Conservation (phyloP, 495 filamentous ascomycete species). For the Penicillium lagena region DNA sequence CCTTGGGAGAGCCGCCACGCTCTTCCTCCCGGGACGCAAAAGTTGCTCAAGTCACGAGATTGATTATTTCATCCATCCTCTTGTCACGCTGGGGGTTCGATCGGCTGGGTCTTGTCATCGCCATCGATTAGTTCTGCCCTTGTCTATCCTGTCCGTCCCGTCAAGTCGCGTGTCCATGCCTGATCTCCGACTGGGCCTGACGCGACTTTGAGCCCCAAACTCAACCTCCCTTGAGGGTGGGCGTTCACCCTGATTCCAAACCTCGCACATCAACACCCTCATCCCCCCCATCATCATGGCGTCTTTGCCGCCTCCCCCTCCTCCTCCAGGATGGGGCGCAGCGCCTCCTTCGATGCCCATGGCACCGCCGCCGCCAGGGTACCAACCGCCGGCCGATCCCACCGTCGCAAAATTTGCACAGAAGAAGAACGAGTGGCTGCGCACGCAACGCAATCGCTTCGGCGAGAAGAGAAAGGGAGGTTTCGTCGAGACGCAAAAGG, state of each 20-base stretch:
- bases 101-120: neutral
- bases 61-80: conserved; percentile 12
- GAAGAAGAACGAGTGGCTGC: conserved; percentile 99
- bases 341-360: conserved; percentile 69
- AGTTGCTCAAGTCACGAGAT: no score
- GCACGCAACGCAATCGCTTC: conserved; percentile 85
- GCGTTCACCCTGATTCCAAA: conserved; percentile 3
- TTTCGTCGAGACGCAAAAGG: conserved; percentile 96
- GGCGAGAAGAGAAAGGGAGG: conserved; percentile 95
- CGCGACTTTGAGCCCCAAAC: conserved; percentile 29
- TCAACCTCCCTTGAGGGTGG: conserved; percentile 24
- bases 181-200: conserved; percentile 30
- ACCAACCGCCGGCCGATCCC: conserved; percentile 76
- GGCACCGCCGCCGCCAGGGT: conserved; percentile 85
- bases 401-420: conserved; percentile 91
- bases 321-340: conserved; percentile 69
- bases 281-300: conserved; percentile 52
- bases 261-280: conserved; percentile 17
- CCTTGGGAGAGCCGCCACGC: conserved; percentile 33
- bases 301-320: conserved; percentile 67
- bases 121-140: conserved; percentile 1
- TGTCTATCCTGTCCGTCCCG: neutral
- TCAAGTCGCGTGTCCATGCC: conserved; percentile 13
- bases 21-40: no score
- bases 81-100: no score